A percentile compares a stretch with the other conserved stretches of the same genome.
phyloP scores from a whole-genome alignment of 2,329 filamentous ascomycete genomes.

The Epichloe brachyelytri region DNA sequence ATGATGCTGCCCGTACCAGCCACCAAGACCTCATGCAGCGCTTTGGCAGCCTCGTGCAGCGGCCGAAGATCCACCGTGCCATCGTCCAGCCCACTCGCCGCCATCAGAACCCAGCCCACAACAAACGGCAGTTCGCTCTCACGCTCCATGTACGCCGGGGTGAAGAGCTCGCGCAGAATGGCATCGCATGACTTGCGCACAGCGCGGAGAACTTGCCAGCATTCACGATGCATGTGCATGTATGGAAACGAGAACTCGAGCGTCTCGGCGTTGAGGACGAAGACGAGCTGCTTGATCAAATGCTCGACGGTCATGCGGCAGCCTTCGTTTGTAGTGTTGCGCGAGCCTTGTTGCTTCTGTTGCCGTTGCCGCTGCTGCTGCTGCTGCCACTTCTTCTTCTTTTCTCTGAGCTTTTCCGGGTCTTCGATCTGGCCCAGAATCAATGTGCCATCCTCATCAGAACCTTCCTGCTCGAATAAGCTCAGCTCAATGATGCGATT shows the following conservation, averaged over 20 bases:
- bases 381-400: neutral
- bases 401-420: constrained; percentile 7
- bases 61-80: neutral
- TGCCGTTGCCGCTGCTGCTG: neutral
- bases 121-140: constrained; percentile 27
- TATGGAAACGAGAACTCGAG: constrained; percentile 28
- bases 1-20: neutral
- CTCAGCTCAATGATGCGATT: neutral
- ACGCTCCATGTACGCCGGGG: constrained; percentile 22
- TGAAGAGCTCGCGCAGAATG: constrained; percentile 19
- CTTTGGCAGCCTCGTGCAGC: neutral
- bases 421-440: constrained; percentile 10
- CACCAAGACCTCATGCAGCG: neutral
- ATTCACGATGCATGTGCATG: constrained; percentile 24
- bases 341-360: neutral
- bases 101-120: constrained; percentile 27
- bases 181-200: constrained; percentile 19
- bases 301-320: constrained; percentile 9
- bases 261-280: constrained; percentile 23
- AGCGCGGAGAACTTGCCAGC: constrained; percentile 25
- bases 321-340: neutral
- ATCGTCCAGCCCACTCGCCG: neutral
- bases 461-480: constrained; percentile 5
- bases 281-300: constrained; percentile 19
- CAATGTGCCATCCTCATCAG: constrained; percentile 8